Percentiles rank a stretch among this genome's conserved stretches.
Conservation (phyloP, 345 rosid genomes). For the Clausena lansium region DNA sequence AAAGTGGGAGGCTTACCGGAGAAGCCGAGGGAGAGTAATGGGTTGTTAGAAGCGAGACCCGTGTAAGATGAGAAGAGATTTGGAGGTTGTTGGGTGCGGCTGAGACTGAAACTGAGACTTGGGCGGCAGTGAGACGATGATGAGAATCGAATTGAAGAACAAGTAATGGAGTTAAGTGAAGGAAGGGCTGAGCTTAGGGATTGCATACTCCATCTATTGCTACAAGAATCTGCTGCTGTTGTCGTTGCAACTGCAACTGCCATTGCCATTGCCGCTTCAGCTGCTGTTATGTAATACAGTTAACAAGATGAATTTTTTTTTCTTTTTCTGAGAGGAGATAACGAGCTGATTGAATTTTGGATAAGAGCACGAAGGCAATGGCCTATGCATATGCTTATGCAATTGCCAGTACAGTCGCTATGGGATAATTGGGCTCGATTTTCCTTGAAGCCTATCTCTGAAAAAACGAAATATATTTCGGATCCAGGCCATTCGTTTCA, state of each 20-base stretch:
- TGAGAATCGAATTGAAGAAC: constrained; percentile 39
- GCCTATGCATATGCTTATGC: too few species aligned
- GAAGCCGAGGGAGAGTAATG: constrained; percentile 48
- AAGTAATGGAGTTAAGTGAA: constrained; percentile 20
- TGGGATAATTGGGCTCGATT: not conserved
- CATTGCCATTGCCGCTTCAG: constrained; percentile 20
- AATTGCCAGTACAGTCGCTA: not conserved
- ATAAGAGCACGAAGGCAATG: not conserved
- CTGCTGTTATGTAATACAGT: not conserved
- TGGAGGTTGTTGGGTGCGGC: constrained; percentile 18
- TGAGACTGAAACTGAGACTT: not conserved
- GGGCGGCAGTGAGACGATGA: constrained; percentile 25
- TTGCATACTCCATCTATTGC: constrained; percentile 59
- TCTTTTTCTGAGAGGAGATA: too few species aligned
- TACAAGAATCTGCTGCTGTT: constrained; percentile 20
- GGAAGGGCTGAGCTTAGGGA: constrained; percentile 71
- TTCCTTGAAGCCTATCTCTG: not conserved
- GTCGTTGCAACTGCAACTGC: constrained; percentile 41
- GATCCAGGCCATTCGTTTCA: not conserved
- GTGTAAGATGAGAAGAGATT: constrained; percentile 20
- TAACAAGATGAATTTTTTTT: too few species aligned
- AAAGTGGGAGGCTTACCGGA: constrained; percentile 35
- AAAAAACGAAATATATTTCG: too few species aligned
- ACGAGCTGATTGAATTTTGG: not conserved
- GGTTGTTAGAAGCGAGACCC: constrained; percentile 39